Evolutionary conservation across 2,329 filamentous ascomycete genomes (phyloP), one percentile per base, ranked within the genome.

Genomic region (Penicillium sp.): DNA sequence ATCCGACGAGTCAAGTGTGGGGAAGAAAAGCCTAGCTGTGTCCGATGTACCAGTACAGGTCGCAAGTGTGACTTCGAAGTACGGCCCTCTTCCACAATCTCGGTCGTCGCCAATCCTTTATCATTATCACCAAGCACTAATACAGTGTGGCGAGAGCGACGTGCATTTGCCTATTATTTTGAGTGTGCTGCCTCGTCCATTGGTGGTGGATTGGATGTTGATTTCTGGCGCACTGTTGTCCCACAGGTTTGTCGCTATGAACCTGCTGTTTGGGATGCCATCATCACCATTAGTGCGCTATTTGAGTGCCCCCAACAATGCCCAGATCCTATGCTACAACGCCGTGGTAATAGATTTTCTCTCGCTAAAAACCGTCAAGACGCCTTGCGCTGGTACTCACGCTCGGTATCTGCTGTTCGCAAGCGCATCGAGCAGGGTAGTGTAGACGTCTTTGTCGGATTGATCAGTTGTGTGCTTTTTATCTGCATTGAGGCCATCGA

Each of bases 111-210:
- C n/a, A 39, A 52, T 5, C 49, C 63, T 2, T 55, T 66, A 4
- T 64, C 67, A 29, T 47, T 56, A 11, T 61, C 54, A 5, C 61
- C 68, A 37, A 65, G 64, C 37, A 65, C 68, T 26, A 65, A 65
- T 35, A 66, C 63, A 6, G 65, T 62, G 2, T 71, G 59, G 57
- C 61, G 67, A 42, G 74, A 76, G 51, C 67, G 71, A 24, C 72
- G 73, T 20, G 71, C 72, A 8, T 76, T 76, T 61, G 68, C 70
- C 1, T 73, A 69, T 35, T 76, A 75, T 57, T 71, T 73, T 24
- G 61, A 75, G 39, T 58, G 66, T 20, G 67, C 66, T 1, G 72
- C 70, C 13, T 58, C 63, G 0, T 65, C 62, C 10, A 58, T 75
- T 20, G 69, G 69, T 2, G 74, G 73, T 18, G 64, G 58, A 4